A percentile compares a stretch with the other conserved stretches of the same genome.
Conservation (phyloP, 2,329 filamentous ascomycete species). For the Simplicillium sp. region DNA sequence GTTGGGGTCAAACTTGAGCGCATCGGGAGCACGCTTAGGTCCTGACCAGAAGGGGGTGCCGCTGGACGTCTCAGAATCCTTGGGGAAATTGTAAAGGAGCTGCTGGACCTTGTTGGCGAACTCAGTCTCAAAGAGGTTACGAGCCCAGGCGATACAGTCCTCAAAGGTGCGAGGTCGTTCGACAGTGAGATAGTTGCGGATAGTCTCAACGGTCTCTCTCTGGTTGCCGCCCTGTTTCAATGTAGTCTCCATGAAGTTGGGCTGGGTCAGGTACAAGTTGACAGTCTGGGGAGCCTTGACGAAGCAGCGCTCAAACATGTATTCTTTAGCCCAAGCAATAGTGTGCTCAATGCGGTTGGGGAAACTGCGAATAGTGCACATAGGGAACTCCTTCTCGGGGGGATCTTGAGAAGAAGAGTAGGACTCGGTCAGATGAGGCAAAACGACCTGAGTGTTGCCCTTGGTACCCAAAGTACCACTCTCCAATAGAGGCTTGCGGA, state of each 20-base stretch:
- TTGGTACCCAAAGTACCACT: constrained; percentile 98
- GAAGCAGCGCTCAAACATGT: constrained; percentile 84
- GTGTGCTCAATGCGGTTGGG: constrained; percentile 98
- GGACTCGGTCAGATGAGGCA: constrained; percentile 86
- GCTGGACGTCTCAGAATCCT: constrained; percentile 78
- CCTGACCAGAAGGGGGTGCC: constrained; percentile 97
- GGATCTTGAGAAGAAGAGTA: constrained; percentile 94
- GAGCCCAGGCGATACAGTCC: constrained; percentile 94
- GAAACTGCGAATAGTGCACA: constrained; percentile 96
- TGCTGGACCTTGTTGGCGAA: constrained; percentile 97
- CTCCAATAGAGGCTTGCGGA: constrained; percentile 92
- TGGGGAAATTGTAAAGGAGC: constrained; percentile 92
- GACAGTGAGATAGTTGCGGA: constrained; percentile 82
- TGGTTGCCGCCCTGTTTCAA: constrained; percentile 92
- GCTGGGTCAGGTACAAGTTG: constrained; percentile 85
- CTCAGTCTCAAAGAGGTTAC: constrained; percentile 88
- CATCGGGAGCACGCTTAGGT: constrained; percentile 89
- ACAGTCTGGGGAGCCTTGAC: constrained; percentile 89
- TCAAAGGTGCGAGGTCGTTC: constrained; percentile 90
- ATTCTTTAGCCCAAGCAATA: constrained; percentile 92
- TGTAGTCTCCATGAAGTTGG: constrained; percentile 79
- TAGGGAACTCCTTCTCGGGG: constrained; percentile 96
- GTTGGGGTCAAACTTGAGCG: constrained; percentile 77
- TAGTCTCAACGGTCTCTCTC: constrained; percentile 83
- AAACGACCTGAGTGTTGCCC: constrained; percentile 93